phyloP scores from a whole-genome alignment of 768 basidiomycete species.

The Psilocybe cubensis region DNA sequence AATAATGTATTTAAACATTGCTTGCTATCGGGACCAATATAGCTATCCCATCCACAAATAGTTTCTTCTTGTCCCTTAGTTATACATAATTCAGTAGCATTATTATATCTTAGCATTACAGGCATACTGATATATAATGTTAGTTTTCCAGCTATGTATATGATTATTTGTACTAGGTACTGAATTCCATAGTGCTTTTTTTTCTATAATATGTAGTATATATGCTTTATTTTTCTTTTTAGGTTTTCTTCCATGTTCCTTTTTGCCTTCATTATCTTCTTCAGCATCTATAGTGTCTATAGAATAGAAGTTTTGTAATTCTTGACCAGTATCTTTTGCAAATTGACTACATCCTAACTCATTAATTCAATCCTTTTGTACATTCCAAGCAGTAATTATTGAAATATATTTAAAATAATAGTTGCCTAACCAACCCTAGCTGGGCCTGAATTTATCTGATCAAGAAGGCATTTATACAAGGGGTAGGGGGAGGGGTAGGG shows the following conservation, averaged over 20 bases:
- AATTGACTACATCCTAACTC: constrained; percentile 20
- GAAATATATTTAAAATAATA: constrained; percentile 36
- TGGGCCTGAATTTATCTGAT: too few relatives aligned
- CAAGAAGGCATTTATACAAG: too few relatives aligned
- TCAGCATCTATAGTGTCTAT: constrained; percentile 13
- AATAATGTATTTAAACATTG: constrained; percentile 30
- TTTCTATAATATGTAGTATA: background rate
- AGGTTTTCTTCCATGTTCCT: background rate
- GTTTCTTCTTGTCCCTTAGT: constrained; percentile 37
- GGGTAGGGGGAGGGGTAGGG: too few relatives aligned
- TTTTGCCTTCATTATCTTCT: background rate
- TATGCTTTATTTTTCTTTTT: background rate
- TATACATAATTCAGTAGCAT: constrained; percentile 36
- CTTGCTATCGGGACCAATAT: constrained; percentile 9
- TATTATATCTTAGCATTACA: constrained; percentile 34
- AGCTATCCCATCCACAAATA: constrained; percentile 29
- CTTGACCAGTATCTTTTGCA: constrained; percentile 27
- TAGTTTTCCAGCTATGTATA: constrained; percentile 30
- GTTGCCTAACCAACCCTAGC: too few relatives aligned
- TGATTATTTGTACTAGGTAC: constrained; percentile 11
- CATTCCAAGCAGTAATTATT: constrained; percentile 35
- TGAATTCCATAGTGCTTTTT: constrained; percentile 14
- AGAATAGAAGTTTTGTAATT: constrained; percentile 30
- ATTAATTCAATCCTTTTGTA: constrained; percentile 36
- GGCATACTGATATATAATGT: constrained; percentile 34